Conservation (phyloP, 306 rosid genomes). For the Pyrus betulifolia region DNA sequence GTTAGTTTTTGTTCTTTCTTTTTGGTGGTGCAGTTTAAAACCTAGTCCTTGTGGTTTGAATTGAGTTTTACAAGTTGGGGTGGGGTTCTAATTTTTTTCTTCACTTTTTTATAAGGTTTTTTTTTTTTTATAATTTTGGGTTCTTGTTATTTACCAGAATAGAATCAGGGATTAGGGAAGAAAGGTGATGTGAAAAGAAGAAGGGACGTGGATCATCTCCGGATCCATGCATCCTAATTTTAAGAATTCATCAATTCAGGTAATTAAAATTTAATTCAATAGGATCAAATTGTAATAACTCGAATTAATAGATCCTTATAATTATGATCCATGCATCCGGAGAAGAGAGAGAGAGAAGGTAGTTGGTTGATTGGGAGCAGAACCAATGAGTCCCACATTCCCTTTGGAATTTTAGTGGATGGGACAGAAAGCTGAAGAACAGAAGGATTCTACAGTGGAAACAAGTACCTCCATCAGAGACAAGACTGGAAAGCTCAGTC, state of each 20-base stretch:
- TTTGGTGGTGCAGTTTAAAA: background rate
- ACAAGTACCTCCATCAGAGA: slow-evolving; percentile 47
- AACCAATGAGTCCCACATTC: slow-evolving; percentile 62
- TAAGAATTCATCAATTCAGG: too few species aligned
- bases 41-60: background rate
- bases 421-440: slow-evolving; percentile 99
- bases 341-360: background rate
- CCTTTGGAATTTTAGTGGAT: slow-evolving; percentile 79
- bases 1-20: background rate
- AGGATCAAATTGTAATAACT: too few species aligned
- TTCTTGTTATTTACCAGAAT: slow-evolving; percentile 42
- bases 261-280: too few species aligned
- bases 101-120: background rate
- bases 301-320: accelerated
- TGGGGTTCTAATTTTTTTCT: background rate
- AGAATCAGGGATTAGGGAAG: slow-evolving; percentile 4
- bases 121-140: background rate
- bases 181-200: background rate
- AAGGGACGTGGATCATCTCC: background rate
- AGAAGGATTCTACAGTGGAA: slow-evolving; percentile 71
- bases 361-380: slow-evolving; percentile 59
- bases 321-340: too few species aligned
- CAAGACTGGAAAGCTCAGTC: slow-evolving; percentile 53
- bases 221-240: too few species aligned
- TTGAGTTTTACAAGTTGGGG: background rate